phyloP scores from a whole-genome alignment of 129 eudicot genomes.

The Logfia minima region DNA sequence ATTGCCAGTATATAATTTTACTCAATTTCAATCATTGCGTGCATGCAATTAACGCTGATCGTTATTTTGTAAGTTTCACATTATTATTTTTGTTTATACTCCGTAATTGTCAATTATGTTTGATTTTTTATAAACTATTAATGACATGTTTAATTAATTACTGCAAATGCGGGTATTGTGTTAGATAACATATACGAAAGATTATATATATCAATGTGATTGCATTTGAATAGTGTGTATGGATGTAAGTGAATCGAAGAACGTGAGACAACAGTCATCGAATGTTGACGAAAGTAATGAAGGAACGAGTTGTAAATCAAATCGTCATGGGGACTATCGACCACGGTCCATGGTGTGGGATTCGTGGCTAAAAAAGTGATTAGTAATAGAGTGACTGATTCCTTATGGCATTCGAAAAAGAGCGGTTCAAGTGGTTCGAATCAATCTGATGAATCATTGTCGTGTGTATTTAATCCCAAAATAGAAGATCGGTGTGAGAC shows the following conservation, averaged over 20 bases:
- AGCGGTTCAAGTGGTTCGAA: slow-evolving; percentile 55
- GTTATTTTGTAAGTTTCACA: not conserved
- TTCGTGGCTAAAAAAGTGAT: slow-evolving; percentile 52
- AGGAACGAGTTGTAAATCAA: slow-evolving; percentile 44
- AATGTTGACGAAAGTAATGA: slow-evolving; percentile 47
- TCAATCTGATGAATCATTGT: slow-evolving; percentile 50
- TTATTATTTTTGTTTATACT: too few species aligned
- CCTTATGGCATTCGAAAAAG: slow-evolving; percentile 72
- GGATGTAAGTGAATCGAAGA: slow-evolving; percentile 59
- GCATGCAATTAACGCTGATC: not conserved
- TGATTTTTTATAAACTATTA: too few species aligned
- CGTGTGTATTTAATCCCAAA: slow-evolving; percentile 41
- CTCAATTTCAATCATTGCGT: not conserved
- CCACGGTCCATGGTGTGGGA: slow-evolving; percentile 49
- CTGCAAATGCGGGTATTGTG: not conserved
- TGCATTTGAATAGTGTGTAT: slow-evolving; percentile 47
- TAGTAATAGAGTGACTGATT: slow-evolving; percentile 47
- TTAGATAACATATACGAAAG: slow-evolving; percentile 4
- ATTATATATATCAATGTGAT: slow-evolving; percentile 34
- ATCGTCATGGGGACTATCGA: slow-evolving; percentile 49
- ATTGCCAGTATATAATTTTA: too few species aligned
- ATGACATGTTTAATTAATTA: not conserved
- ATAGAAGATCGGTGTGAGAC: slow-evolving; percentile 42
- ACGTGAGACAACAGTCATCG: slow-evolving; percentile 27
- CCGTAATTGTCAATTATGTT: too few species aligned